These are phyloP conservation scores for Trametes cinnabarina DNA, from an alignment of 768 basidiomycete species.

Conservation along the genomic window DNA sequence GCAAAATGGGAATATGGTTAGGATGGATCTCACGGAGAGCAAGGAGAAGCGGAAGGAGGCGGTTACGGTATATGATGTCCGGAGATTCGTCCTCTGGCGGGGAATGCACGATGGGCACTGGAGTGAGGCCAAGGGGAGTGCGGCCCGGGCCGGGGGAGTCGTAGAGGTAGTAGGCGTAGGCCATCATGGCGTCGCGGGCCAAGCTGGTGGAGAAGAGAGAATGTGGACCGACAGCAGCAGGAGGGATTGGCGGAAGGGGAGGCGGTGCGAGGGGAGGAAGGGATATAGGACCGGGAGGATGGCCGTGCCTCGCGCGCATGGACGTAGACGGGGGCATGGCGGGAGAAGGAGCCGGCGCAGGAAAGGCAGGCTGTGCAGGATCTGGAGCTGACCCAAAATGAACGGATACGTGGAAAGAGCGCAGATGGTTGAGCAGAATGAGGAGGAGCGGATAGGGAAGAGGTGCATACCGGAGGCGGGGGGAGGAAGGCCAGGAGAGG, in stretches of 20 bases:
- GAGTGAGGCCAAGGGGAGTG: constrained; percentile 13
- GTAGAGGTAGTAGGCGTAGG: constrained; percentile 35
- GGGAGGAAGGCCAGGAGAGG: no score
- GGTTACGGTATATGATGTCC: constrained; percentile 23
- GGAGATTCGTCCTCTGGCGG: constrained; percentile 12
- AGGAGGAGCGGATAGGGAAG: neutral
- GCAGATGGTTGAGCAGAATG: neutral
- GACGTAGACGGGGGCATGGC: constrained; percentile 3
- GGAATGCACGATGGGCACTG: constrained; percentile 14
- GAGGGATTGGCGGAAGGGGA: no score
- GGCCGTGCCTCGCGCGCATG: neutral
- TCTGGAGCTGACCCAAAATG: neutral
- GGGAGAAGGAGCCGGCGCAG: no score
- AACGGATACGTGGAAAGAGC: neutral
- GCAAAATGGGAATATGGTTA: constrained; percentile 32
- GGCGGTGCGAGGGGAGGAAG: neutral
- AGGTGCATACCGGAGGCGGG: neutral
- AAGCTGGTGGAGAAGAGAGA: constrained; percentile 25
- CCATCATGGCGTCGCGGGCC: constrained; percentile 34
- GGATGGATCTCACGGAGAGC: constrained; percentile 34
- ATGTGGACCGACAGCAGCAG: constrained; percentile 17
- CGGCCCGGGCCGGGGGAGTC: constrained; percentile 12
- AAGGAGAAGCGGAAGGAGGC: constrained; percentile 35
- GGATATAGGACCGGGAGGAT: neutral
- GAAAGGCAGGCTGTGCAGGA: neutral